Base-by-base conservation (phyloP, 2,329 filamentous ascomycete genomes). In the Cercospora zeae-maydis region DNA sequence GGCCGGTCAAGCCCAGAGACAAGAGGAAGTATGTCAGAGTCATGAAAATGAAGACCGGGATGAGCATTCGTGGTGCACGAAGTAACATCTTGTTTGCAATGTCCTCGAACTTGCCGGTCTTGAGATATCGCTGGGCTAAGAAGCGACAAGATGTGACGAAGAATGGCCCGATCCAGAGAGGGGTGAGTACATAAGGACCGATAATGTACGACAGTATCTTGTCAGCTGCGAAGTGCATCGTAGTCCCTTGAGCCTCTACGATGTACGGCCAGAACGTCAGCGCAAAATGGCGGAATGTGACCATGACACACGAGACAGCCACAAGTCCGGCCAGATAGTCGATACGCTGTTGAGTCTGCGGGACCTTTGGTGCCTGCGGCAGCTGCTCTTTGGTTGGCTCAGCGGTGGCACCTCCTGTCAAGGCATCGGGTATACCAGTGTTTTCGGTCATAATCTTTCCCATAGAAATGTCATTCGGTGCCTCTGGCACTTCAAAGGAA, bases 81-180 rank as follows among this genome's bases (percentile, higher is more conserved):
- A 76, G 73, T 13, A 81, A 74, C 36, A 77, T 77, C 58, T 79
- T 80, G 63, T 81, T 75, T 2, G 78, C 79, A 37, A 82, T 73
- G 30, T 76, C 75, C 24, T 75, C 68, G 13, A 82, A 69, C 34
- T 80, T 77, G 16, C 79, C 80, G 4, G 73, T 76, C 51, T 72
- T 75, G 8, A 82, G 73, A 57, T 80, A 82, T 39, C 74, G 74
- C 1, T 75, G 71, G 11, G 76, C 74, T 31, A 82, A 63, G 68
- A 82, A 82, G 52, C 80, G 77, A 39, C 78, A 78, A 0, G 80
- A 80, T 7, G 78, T 82, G 8, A 79, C 79, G 69, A 82, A 78
- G 71, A 82, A 82, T 24, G 79, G 77, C 19, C 80, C 80, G 11
- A 82, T 77, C 77, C 79, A 81, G 61, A 81, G 74, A 45, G 77